These are phyloP conservation scores for Gremmenia infestans DNA, from an alignment of 2,329 filamentous ascomycete genomes.

Conservation along the genomic window DNA sequence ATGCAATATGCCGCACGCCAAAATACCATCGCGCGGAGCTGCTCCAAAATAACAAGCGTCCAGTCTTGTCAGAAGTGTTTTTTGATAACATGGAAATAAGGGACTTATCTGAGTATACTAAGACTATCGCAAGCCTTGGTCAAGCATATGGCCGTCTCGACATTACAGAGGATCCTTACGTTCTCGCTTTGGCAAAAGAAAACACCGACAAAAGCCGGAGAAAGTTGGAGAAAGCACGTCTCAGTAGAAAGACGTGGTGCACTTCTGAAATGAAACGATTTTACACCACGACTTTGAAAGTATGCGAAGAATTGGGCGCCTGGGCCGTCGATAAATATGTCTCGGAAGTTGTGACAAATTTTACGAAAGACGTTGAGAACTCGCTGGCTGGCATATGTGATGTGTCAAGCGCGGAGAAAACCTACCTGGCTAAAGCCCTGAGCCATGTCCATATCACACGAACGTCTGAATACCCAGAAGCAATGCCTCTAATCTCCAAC, in stretches of 20 bases:
- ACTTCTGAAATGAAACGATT: conserved; percentile 54
- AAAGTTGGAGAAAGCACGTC: conserved; percentile 36
- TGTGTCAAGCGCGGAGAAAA: conserved; percentile 42
- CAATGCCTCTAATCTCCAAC: conserved; percentile 40
- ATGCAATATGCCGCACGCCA: conserved; percentile 52
- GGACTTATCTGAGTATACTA: conserved; percentile 6
- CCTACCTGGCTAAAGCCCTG: conserved; percentile 49
- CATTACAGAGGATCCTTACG: conserved; percentile 56
- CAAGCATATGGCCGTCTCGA: conserved; percentile 39
- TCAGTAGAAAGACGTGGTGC: conserved; percentile 45
- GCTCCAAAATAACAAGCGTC: conserved; percentile 25
- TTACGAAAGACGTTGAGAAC: conserved; percentile 37
- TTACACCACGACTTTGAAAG: conserved; percentile 42
- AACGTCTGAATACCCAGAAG: conserved; percentile 23
- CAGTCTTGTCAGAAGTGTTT: conserved; percentile 18
- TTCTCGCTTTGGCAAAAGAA: conserved; percentile 43
- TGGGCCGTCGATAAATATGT: conserved; percentile 70
- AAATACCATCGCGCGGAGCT: conserved; percentile 48
- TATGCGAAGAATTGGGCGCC: conserved; percentile 55
- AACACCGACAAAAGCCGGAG: conserved; percentile 38
- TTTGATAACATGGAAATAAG: conserved; percentile 7
- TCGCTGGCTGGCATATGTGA: conserved; percentile 38
- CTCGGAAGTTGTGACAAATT: conserved; percentile 36
- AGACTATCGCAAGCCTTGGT: conserved; percentile 18
- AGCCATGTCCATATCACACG: conserved; percentile 30